Evolutionary conservation across 345 rosid genomes (phyloP), one percentile per base, ranked within the genome.

Genomic region (Geranium brycei): DNA sequence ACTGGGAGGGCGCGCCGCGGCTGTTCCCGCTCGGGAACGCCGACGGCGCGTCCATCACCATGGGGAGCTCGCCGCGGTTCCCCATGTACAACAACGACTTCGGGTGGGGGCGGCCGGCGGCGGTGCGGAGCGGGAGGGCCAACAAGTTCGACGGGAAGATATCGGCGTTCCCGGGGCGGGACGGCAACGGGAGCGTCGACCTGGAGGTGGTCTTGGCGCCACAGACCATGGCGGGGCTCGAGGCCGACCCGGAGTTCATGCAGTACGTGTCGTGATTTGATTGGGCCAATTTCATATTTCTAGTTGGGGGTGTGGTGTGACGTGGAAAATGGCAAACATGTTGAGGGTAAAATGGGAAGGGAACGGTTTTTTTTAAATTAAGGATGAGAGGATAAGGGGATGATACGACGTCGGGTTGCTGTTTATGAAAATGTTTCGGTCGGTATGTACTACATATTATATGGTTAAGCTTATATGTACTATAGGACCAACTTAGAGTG

Each of bases 41-140:
- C 32, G 99, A 93, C 61, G 99, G 99, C 2, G 99, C 99, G 28
- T 90, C 96, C 35, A 88, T 93, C 41, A 90, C 99, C 16, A 93
- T 93, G 91, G 99, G 98, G 0, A 92, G 98, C 71, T 92, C 98
- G 4, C 97, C 98, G 57, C 79, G 98, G 76, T 92, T 92, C 57
- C 99, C 99, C 0, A 93, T 93, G 99, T 93, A 90, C 70, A 69
- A 81, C 40, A 93, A 90, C 61, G 96, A 93, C 74, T 93, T 93
- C 68, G 99, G 99, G 53, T 93, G 99, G 99, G 97, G 97, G 3
- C 80, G 73, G 7, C 97, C 99, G 3, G n/a, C 86, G 73, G 99
- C 97, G 0, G 80, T 93, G 31, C 74, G 99, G 63, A 93, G 99
- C 47, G 99, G 99, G 2, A 73, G 79, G 76, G 95, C 99, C 51